Evolutionary conservation across 2,329 filamentous ascomycete species (phyloP), one percentile per base, ranked within the genome.

Genomic region (Apiospora arundinis): DNA sequence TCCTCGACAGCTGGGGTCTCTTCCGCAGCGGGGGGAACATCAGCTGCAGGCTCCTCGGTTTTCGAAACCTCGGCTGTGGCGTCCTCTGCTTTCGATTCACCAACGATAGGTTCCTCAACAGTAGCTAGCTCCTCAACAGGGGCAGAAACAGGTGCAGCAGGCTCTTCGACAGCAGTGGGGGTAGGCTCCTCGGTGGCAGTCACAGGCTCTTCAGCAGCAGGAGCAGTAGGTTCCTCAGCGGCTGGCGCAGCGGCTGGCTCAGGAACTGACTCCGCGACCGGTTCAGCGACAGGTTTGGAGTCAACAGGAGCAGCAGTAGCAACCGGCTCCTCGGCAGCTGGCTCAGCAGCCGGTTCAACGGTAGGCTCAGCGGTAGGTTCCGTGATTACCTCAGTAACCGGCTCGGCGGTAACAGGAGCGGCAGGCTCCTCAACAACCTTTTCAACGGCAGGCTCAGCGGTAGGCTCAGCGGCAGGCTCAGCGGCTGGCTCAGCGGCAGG

Each of bases 241-340:
- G 14, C 37, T 49, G 71, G 73, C 68, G 70, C 67, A 66, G 70
- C 67, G 69, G 72, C 70, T 37, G 74, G 75, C 44, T 73, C 72
- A 45, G 46, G 14, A 44, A 49, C 18, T 8, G 65, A 32, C 32
- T 68, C 70, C 44, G 44, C 23, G 44, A 65, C 66, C 42, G 63
- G 67, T 68, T 68, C 7, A 32, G n/a, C 52, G 21, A 37, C 18
- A 40, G 69, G 67, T 42, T 72, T 70, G n/a, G n/a, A n/a, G n/a
- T n/a, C n/a, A n/a, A n/a, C n/a, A n/a, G n/a, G n/a, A n/a, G n/a
- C n/a, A n/a, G n/a, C n/a, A n/a, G n/a, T n/a, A 6, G 65, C 46
- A n/a, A 52, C 37, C 4, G 32, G 49, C 52, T 16, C 28, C 6
- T n/a, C n/a, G n/a, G 16, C 32, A 1, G 28, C 48, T 5, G 32